phyloP scores from a whole-genome alignment of 352 stramenopile species.

The Hyaloperonospora arabidopsidis region DNA sequence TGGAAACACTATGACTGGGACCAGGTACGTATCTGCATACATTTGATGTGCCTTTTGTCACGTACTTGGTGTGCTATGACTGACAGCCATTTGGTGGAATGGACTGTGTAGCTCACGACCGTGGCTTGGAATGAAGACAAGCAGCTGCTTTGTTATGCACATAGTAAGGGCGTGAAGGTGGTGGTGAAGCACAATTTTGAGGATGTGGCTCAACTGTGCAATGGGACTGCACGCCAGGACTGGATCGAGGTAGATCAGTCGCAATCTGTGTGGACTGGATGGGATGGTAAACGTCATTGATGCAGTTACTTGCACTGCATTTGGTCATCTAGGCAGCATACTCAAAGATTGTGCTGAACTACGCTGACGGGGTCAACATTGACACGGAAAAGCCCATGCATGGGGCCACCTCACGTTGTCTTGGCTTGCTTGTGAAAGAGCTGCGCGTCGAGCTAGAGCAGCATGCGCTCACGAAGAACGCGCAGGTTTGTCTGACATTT shows the following conservation, averaged over 20 bases:
- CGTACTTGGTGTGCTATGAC: neutral
- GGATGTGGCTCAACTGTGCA: slow-evolving; percentile 48
- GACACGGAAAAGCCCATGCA: slow-evolving; percentile 69
- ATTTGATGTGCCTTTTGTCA: neutral
- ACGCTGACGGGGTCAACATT: slow-evolving; percentile 78
- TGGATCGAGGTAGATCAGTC: slow-evolving; percentile 43
- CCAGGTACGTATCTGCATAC: slow-evolving; percentile 15
- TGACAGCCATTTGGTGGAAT: no score
- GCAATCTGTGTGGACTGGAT: neutral
- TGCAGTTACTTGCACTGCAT: neutral
- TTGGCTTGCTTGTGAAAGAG: slow-evolving; percentile 49
- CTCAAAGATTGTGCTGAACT: slow-evolving; percentile 51
- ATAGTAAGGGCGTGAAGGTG: slow-evolving; percentile 68
- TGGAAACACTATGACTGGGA: slow-evolving; percentile 82
- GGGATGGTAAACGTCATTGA: neutral
- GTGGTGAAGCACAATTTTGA: slow-evolving; percentile 83
- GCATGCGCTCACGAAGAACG: slow-evolving; percentile 48
- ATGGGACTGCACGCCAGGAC: slow-evolving; percentile 31
- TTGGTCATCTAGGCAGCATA: slow-evolving; percentile 34
- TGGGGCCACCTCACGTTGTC: slow-evolving; percentile 35
- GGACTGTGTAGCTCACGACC: slow-evolving; percentile 44
- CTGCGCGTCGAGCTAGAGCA: slow-evolving; percentile 46
- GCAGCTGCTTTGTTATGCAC: slow-evolving; percentile 69
- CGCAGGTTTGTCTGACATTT: slow-evolving; percentile 39
- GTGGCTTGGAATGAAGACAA: slow-evolving; percentile 82